Percentiles rank a stretch among this genome's conserved stretches.
These are phyloP conservation scores for Iris pallida DNA, from an alignment of 116 monocot genomes.

Conservation along the genomic window DNA sequence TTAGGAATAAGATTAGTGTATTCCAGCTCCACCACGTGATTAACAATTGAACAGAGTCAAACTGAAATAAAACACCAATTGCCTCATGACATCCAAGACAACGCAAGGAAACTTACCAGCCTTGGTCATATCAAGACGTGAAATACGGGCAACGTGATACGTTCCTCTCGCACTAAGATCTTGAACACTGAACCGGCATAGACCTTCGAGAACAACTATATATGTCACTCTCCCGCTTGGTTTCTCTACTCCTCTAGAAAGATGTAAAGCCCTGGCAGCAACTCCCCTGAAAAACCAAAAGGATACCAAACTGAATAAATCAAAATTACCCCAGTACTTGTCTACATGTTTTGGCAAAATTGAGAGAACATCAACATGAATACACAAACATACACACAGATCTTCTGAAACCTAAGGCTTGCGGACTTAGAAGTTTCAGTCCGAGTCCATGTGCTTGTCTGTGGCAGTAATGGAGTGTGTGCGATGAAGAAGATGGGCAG, in stretches of 20 bases:
- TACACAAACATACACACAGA: no score
- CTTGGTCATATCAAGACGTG: conserved; percentile 89
- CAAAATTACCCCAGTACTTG: background rate
- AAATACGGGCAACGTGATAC: conserved; percentile 80
- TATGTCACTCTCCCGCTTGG: conserved; percentile 99
- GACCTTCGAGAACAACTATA: conserved; percentile 91
- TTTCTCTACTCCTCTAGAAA: conserved; percentile 98
- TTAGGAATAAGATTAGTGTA: no score
- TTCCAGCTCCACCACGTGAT: no score
- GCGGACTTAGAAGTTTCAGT: no score
- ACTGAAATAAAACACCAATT: no score
- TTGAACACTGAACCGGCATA: conserved; percentile 92
- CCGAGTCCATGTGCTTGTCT: no score
- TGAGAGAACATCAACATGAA: no score
- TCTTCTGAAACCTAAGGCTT: no score
- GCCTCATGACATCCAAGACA: no score
- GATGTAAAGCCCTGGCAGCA: conserved; percentile 94
- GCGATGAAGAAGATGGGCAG: no score
- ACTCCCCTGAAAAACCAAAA: conserved; percentile 66
- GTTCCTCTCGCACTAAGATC: conserved; percentile 79
- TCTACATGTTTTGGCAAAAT: background rate
- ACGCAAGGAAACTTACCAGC: conserved; percentile 43
- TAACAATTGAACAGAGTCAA: no score
- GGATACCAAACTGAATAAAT: background rate
- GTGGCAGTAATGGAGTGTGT: no score